Conservation (phyloP, 306 rosid species). For the Rubus idaeus region DNA sequence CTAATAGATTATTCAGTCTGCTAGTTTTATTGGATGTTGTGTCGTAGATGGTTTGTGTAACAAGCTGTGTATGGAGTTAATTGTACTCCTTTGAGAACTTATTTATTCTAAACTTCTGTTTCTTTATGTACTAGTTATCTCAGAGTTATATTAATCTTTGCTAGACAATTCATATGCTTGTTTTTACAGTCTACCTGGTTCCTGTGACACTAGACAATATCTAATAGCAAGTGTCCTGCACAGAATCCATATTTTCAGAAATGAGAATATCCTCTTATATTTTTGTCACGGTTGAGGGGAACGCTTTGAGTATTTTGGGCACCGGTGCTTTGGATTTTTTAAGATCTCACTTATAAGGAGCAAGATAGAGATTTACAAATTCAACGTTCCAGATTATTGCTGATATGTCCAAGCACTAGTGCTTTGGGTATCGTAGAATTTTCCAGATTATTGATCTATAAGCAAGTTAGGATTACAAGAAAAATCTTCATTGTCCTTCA, state of each 20-base stretch:
- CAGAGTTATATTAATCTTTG: background rate
- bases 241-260: background rate
- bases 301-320: no score
- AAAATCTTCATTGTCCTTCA: background rate
- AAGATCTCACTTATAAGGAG: no score
- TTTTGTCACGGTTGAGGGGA: no score
- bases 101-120: background rate
- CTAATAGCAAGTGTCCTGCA: background rate
- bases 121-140: no score
- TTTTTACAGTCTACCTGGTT: background rate
- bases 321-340: no score
- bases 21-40: background rate
- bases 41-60: background rate
- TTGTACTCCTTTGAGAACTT: background rate
- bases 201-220: background rate
- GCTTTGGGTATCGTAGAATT: no score
- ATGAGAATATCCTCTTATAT: background rate
- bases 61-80: background rate
- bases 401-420: no score
- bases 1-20: constrained; percentile 28
- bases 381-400: no score
- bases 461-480: background rate
- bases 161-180: constrained; percentile 2
- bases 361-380: no score
- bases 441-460: background rate